These are phyloP conservation scores for Cyclospora cayetanensis DNA, from an alignment of 169 alveolate genomes.

Conservation along the genomic window DNA sequence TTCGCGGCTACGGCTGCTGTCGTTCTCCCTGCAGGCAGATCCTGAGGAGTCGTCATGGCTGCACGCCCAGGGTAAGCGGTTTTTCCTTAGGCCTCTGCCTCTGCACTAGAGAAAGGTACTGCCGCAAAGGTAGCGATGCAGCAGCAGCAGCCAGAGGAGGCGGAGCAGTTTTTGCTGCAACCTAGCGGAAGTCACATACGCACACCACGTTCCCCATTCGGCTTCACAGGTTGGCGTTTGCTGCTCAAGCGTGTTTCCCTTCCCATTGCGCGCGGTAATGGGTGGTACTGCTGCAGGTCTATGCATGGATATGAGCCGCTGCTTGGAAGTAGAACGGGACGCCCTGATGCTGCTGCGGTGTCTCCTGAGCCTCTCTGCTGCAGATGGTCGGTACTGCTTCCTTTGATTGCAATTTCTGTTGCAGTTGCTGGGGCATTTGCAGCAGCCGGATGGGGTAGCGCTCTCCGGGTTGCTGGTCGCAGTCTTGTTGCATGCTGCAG, in stretches of 20 bases:
- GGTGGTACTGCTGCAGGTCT: slow-evolving; percentile 18
- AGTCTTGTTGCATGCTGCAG: background rate
- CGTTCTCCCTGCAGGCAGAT: background rate
- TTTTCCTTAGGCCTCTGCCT: background rate
- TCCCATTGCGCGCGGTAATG: too few species aligned
- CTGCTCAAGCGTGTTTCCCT: too few species aligned
- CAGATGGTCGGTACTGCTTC: slow-evolving; percentile 15
- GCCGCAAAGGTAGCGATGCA: background rate
- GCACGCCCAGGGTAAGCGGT: background rate
- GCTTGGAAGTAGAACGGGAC: slow-evolving; percentile 63
- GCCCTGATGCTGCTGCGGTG: slow-evolving; percentile 63
- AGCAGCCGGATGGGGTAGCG: background rate
- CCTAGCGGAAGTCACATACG: too few species aligned
- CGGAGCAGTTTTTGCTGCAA: too few species aligned
- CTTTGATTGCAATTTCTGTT: too few species aligned
- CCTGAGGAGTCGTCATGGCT: slow-evolving; percentile 43
- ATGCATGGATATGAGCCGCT: slow-evolving; percentile 40
- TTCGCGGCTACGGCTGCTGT: too few species aligned
- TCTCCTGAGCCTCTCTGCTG: slow-evolving; percentile 5
- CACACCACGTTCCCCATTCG: too few species aligned
- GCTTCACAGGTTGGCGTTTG: too few species aligned
- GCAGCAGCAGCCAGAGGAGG: background rate
- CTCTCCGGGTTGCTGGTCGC: background rate
- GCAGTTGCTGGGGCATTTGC: slow-evolving; percentile 7
- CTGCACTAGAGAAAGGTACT: background rate